Evolutionary conservation across 2,329 filamentous ascomycete genomes (phyloP).

Genomic region (Magnaporthales sp.): DNA sequence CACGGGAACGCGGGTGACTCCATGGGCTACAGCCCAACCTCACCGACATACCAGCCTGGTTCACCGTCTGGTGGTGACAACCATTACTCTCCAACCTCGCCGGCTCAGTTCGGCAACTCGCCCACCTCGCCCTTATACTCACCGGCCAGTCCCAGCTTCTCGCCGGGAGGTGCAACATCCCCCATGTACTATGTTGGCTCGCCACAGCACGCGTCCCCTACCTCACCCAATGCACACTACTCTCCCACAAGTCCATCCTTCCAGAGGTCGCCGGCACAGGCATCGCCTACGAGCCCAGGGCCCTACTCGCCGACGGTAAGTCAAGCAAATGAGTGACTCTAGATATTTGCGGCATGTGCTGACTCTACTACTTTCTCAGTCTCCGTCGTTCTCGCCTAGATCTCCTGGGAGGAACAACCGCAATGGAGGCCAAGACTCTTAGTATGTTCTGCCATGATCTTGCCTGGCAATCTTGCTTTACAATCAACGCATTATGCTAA

Average conservation of each 20-base stretch:
- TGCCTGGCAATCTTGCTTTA: not conserved
- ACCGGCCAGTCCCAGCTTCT: conserved; percentile 63
- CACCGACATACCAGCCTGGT: conserved; percentile 55
- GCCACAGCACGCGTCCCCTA: conserved; percentile 67
- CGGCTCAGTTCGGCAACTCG: conserved; percentile 57
- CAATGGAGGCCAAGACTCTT: conserved; percentile 27
- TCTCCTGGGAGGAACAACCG: conserved; percentile 29
- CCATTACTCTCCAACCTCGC: conserved; percentile 63
- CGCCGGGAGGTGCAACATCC: conserved; percentile 54
- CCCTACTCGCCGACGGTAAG: conserved; percentile 55
- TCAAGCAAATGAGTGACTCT: conserved; percentile 1
- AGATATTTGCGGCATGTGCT: not conserved
- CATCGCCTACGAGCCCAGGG: conserved; percentile 59
- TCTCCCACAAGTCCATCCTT: conserved; percentile 56
- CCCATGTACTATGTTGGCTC: conserved; percentile 62
- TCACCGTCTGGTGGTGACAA: conserved; percentile 41
- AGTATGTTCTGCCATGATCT: conserved; percentile 22
- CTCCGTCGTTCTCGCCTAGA: conserved; percentile 36
- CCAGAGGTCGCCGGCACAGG: conserved; percentile 43
- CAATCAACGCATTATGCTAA: not conserved
- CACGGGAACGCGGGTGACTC: conserved; percentile 46
- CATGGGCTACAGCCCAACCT: conserved; percentile 57
- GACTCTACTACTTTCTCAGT: conserved; percentile 19
- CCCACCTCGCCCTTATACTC: conserved; percentile 68
- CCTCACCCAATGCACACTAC: conserved; percentile 52